Evolutionary conservation across 805 yeast species (phyloP).

Genomic region (Pichia californica): DNA sequence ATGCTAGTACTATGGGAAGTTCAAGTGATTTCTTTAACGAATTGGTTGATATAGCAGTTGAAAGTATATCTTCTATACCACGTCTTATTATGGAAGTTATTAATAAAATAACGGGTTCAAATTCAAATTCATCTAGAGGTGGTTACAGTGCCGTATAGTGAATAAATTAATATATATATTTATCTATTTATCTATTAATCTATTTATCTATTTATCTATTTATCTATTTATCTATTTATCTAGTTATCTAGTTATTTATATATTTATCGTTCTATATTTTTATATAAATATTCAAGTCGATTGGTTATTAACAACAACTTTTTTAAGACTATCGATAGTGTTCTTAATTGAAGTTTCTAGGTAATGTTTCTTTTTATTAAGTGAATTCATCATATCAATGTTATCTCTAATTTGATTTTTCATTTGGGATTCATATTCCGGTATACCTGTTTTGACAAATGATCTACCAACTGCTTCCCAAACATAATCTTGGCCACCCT

Average conservation of each 20-base stretch:
- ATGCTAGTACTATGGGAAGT: conserved; percentile 58
- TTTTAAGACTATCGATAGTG: conserved; percentile 57
- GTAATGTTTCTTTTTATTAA: conserved; percentile 65
- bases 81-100: conserved; percentile 61
- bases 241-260: neutral
- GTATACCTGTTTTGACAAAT: conserved; percentile 43
- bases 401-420: conserved; percentile 45
- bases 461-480: conserved; percentile 87
- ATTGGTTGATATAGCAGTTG: conserved; percentile 60
- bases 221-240: too few species aligned
- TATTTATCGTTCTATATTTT: neutral
- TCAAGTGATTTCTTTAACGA: conserved; percentile 66
- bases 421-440: conserved; percentile 43
- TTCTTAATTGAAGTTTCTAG: conserved; percentile 72
- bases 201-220: too few species aligned
- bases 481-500: conserved; percentile 42
- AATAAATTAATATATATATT: neutral
- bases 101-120: conserved; percentile 53
- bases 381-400: conserved; percentile 51
- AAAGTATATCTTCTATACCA: conserved; percentile 54
- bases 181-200: neutral
- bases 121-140: conserved; percentile 50
- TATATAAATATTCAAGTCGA: neutral
- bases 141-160: conserved; percentile 87
- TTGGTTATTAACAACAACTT: conserved; percentile 12